Conservation (phyloP, 225 moss, liverwort and hornwort species). For the Thuidium tamariscinum region DNA sequence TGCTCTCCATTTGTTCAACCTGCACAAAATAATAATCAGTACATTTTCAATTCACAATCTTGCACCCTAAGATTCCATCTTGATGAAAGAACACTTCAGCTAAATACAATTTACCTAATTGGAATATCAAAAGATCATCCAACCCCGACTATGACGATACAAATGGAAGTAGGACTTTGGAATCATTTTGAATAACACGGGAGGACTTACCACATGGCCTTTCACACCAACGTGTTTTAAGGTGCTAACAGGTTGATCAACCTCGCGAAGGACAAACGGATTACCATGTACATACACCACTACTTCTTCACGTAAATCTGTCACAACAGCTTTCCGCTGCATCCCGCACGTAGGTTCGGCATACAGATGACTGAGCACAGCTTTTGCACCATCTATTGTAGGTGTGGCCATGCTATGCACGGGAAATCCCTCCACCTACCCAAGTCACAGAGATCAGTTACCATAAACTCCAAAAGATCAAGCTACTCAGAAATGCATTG, state of each 20-base stretch:
- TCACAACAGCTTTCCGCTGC: constrained; percentile 64
- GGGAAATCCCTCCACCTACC: constrained; percentile 80
- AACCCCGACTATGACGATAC: not conserved
- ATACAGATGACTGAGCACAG: constrained; percentile 64
- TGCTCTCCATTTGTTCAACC: constrained; percentile 98
- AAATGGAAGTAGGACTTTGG: not conserved
- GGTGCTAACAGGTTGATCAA: constrained; percentile 97
- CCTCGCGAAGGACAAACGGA: constrained; percentile 95
- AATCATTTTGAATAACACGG: not conserved
- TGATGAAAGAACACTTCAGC: not conserved
- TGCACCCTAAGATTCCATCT: not conserved
- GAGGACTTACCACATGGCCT: constrained; percentile 71
- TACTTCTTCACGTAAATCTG: constrained; percentile 96
- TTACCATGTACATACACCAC: constrained; percentile 90
- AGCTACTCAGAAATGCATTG: not conserved
- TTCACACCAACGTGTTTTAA: constrained; percentile 93
- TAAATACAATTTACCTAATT: not conserved
- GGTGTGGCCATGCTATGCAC: constrained; percentile 96
- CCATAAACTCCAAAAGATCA: not conserved
- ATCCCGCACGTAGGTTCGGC: constrained; percentile 43
- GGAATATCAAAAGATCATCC: not conserved
- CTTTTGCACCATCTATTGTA: constrained; percentile 90
- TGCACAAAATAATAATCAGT: constrained; percentile 7
- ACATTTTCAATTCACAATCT: not conserved
- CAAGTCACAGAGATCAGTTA: not conserved